These are phyloP conservation scores for Ustilago hordei DNA, from an alignment of 1,284 basidiomycete species.

Conservation along the genomic window DNA sequence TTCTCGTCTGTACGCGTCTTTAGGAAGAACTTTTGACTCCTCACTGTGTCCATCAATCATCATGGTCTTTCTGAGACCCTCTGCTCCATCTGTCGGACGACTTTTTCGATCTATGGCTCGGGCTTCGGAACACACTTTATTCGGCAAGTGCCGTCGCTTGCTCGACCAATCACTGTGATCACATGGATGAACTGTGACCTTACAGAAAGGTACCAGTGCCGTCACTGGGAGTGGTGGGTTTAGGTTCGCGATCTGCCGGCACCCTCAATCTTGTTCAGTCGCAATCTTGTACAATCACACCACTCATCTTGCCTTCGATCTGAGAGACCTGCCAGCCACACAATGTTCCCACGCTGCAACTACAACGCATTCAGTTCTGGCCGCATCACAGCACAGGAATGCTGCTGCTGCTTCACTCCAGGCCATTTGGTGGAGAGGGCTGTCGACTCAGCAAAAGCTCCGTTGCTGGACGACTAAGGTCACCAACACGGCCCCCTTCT, in stretches of 20 bases:
- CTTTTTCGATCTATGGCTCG: too few species aligned
- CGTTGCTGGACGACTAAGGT: neutral
- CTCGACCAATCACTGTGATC: neutral
- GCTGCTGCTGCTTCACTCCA: too few species aligned
- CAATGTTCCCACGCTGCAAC: neutral
- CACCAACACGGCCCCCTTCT: neutral
- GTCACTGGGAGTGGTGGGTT: neutral
- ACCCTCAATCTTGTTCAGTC: conserved; percentile 2
- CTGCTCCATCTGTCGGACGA: too few species aligned
- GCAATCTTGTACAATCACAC: neutral
- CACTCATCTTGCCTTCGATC: neutral
- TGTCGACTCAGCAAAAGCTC: neutral
- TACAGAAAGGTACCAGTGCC: neutral
- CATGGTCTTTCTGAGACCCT: too few species aligned
- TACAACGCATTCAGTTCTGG: neutral
- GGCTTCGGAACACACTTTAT: too few species aligned
- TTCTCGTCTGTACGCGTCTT: too few species aligned
- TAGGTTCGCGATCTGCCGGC: neutral
- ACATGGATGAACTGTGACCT: neutral
- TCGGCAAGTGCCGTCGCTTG: neutral
- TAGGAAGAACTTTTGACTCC: too few species aligned
- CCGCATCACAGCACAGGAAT: too few species aligned
- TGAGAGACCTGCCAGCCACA: neutral
- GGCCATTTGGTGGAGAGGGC: neutral
- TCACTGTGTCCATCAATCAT: too few species aligned